These are phyloP conservation scores for Rasamsonia emersonii DNA, from an alignment of 2,329 filamentous ascomycete genomes.

Conservation along the genomic window DNA sequence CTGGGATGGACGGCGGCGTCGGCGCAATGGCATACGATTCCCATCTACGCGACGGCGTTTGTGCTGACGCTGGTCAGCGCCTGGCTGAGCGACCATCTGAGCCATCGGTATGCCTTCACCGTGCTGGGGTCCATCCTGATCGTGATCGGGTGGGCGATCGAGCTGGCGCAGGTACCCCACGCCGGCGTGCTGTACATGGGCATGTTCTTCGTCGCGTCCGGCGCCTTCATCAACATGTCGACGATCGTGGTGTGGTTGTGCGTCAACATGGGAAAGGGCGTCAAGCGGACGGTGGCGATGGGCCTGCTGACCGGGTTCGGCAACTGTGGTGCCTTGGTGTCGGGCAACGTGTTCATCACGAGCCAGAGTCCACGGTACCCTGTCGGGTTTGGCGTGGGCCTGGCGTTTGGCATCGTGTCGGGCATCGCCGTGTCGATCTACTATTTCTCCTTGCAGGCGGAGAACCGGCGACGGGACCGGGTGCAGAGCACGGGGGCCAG, in stretches of 20 bases:
- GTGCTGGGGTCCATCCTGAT: conserved; percentile 17
- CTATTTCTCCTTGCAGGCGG: conserved; percentile 5
- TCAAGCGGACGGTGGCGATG: conserved; percentile 33
- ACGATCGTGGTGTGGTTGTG: conserved; percentile 29
- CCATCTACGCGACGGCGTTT: conserved; percentile 21
- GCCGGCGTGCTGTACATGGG: conserved; percentile 14
- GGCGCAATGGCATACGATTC: conserved; percentile 26
- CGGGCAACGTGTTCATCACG: conserved; percentile 35
- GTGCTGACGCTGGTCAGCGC: conserved; percentile 17
- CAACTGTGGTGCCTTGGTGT: conserved; percentile 39
- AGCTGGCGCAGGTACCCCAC: conserved; percentile 11
- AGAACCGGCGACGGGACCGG: conserved; percentile 9
- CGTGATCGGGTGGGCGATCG: conserved; percentile 18
- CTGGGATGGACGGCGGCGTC: conserved; percentile 22
- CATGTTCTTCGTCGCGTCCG: conserved; percentile 19
- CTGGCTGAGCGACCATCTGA: conserved; percentile 13
- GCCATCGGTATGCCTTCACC: conserved; percentile 20
- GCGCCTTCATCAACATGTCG: conserved; percentile 22
- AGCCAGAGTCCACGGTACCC: conserved; percentile 29
- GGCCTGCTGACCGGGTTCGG: conserved; percentile 36
- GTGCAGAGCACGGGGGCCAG: conserved; percentile 3
- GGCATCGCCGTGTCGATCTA: conserved; percentile 6
- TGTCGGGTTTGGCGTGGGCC: conserved; percentile 29
- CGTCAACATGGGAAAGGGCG: conserved; percentile 34
- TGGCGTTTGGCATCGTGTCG: conserved; percentile 17